These are phyloP conservation scores for Albophoma yamanashiensis DNA, from an alignment of 2,329 filamentous ascomycete genomes.

Conservation along the genomic window DNA sequence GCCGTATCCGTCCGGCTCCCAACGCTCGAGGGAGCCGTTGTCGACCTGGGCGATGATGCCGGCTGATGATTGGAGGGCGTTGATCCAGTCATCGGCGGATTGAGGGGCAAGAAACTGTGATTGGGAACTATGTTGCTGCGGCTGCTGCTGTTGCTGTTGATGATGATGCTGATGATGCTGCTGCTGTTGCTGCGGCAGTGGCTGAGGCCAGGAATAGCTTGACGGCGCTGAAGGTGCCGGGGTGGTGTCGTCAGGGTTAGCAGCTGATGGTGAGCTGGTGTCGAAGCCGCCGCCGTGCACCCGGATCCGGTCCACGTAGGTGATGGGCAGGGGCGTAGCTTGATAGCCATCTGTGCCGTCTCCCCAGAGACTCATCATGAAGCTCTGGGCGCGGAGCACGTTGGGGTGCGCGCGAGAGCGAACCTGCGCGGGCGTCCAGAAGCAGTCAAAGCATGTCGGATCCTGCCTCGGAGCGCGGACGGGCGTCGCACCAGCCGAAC, in stretches of 20 bases:
- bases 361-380: conserved; percentile 59
- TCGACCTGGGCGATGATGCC: conserved; percentile 56
- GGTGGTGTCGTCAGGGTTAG: not conserved
- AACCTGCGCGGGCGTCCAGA: conserved; percentile 62
- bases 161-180: too few species aligned
- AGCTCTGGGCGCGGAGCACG: conserved; percentile 52
- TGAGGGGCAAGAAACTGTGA: conserved; percentile 9
- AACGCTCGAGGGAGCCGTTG: conserved; percentile 60
- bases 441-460: conserved; percentile 62
- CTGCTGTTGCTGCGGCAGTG: not conserved
- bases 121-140: not conserved
- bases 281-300: conserved; percentile 41
- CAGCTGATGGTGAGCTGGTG: not conserved
- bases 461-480: conserved; percentile 27
- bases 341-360: conserved; percentile 42
- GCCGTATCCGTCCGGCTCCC: conserved; percentile 59
- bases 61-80: conserved; percentile 30
- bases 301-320: conserved; percentile 59
- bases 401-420: conserved; percentile 56
- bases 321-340: conserved; percentile 49
- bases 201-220: not conserved
- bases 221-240: not conserved
- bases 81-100: conserved; percentile 27
- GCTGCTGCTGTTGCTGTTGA: not conserved
- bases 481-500: not conserved